Evolutionary conservation across 2,329 filamentous ascomycete species (phyloP), one percentile per base, ranked within the genome.

Genomic region (Arthrinium puccinioides): DNA sequence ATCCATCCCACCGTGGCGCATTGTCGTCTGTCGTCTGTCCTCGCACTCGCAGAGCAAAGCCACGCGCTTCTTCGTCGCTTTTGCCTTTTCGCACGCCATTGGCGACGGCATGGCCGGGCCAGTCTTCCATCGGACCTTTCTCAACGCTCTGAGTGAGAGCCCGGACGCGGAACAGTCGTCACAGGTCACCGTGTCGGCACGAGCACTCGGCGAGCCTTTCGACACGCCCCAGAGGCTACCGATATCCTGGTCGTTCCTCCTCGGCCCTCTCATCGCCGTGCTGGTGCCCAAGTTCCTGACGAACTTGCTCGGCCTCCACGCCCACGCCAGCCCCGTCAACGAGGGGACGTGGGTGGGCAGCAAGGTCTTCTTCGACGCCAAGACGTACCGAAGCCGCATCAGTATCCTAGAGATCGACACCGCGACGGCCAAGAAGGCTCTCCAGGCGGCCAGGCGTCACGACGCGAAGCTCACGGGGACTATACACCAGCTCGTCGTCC

Each of bases 171-270:
- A 24, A 7, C 10, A n/a, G 23, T 25, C 23, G 13, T 38, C 23
- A 14, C 7, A 25, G 16, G 15, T 51, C 13, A 11, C 40, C 2
- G 20, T 52, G 14, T 31, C 51, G 8, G 32, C 18, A 3, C 31
- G 16, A 20, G 36, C 45, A 2, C 47, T 67, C 3, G 51, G 56
- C 3, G 46, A 50, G 1, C 56, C 66, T 1, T 58, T 68, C 16
- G 64, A 69, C 35, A 54, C 53, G 7, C 49, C 55, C 2, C 52
- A 53, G 14, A 49, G 54, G 6, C 54, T 71, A 1, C 54, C 59
- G 2, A 63, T 71, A 20, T 66, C 65, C 1, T 69, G 61, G 64
- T 48, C 46, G 0, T 71, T 58, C 37, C 58, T 71, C 5, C 56
- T 70, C 1, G 46, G 44, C 4, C 62, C 66, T 0, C 42, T 67